phyloP scores from a whole-genome alignment of 2,329 filamentous ascomycete species.

The Coniochaeta sp. region DNA sequence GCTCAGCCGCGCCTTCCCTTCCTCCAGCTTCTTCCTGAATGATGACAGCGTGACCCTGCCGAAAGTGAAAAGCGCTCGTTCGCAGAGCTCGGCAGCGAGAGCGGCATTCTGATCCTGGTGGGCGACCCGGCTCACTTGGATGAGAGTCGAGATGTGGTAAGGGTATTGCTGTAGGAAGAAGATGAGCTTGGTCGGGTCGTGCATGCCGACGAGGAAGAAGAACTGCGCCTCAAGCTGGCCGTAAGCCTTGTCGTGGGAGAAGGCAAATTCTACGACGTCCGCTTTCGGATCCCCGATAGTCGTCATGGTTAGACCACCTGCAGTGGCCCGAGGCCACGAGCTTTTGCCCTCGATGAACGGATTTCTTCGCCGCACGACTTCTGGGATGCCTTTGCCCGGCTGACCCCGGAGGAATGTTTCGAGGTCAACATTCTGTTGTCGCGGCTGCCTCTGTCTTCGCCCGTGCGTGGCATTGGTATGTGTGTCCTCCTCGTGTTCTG shows the following conservation, averaged over 20 bases:
- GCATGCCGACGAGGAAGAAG: constrained; percentile 71
- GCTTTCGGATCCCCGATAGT: constrained; percentile 30
- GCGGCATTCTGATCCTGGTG: constrained; percentile 87
- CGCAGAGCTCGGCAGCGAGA: constrained; percentile 77
- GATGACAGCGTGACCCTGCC: constrained; percentile 81
- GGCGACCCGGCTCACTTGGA: constrained; percentile 87
- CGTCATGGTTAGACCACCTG: constrained; percentile 80
- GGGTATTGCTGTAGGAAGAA: constrained; percentile 66
- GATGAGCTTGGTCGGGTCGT: constrained; percentile 76
- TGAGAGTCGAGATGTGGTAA: constrained; percentile 88
- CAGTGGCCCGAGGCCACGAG: constrained; percentile 73
- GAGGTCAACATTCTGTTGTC: constrained; percentile 45
- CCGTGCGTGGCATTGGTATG: constrained; percentile 31
- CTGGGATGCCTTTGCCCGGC: constrained; percentile 56
- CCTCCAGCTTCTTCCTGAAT: constrained; percentile 67
- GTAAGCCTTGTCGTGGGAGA: constrained; percentile 68
- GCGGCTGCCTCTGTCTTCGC: constrained; percentile 24
- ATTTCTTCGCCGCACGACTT: constrained; percentile 68
- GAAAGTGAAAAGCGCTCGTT: constrained; percentile 87
- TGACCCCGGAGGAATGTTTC: constrained; percentile 43
- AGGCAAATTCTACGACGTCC: constrained; percentile 66
- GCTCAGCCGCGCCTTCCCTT: constrained; percentile 72
- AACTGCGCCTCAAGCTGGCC: constrained; percentile 69
- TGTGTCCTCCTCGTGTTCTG: constrained; percentile 39
- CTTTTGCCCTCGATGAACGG: constrained; percentile 82